Conservation (phyloP, 768 basidiomycete species). For the Lentinula boryana region DNA sequence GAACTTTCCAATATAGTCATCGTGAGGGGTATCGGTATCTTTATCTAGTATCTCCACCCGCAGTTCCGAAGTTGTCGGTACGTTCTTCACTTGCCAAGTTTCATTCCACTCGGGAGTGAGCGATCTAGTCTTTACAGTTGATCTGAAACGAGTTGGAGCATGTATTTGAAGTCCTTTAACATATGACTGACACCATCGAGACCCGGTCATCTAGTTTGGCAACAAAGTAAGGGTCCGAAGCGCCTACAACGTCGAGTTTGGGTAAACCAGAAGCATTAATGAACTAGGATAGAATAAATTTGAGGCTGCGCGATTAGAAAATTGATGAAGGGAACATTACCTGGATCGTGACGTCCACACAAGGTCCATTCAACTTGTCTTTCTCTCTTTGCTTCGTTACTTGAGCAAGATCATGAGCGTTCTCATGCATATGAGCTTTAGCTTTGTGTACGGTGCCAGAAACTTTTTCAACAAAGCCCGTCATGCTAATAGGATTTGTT, state of each 20-base stretch:
- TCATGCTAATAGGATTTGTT: conserved; percentile 41
- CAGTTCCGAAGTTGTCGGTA: conserved; percentile 56
- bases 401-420: conserved; percentile 26
- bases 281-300: conserved; percentile 34
- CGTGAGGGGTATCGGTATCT: conserved; percentile 48
- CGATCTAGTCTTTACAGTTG: conserved; percentile 54
- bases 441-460: conserved; percentile 19
- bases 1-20: conserved; percentile 64
- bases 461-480: conserved; percentile 25
- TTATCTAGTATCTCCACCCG: conserved; percentile 65
- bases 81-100: conserved; percentile 66
- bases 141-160: conserved; percentile 32
- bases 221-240: conserved; percentile 68
- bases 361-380: conserved; percentile 34
- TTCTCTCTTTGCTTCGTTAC: conserved; percentile 24
- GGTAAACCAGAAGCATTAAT: conserved; percentile 68
- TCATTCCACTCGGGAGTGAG: conserved; percentile 73
- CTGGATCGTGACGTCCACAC: conserved; percentile 54
- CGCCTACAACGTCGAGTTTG: conserved; percentile 59
- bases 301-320: background rate
- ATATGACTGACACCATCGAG: conserved; percentile 50
- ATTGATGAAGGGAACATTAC: conserved; percentile 20
- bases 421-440: conserved; percentile 13
- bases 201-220: conserved; percentile 59
- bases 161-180: background rate